Conservation (phyloP, 2,329 filamentous ascomycete species). For the Plectosphaerella sp. region DNA sequence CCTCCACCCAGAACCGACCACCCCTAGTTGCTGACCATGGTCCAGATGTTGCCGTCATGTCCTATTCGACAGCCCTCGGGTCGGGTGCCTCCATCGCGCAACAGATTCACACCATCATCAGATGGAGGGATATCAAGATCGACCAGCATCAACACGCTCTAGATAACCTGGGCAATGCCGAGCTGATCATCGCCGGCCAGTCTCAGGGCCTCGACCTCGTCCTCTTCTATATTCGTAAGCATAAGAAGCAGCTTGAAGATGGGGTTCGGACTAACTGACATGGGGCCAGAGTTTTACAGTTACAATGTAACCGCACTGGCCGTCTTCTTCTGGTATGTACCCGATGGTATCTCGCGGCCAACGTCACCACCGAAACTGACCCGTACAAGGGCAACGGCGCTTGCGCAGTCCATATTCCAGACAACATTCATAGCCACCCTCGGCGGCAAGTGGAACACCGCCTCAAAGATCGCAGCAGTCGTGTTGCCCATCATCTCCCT, state of each 20-base stretch:
- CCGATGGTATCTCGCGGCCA: background rate
- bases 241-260: background rate
- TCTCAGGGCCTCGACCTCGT: constrained; percentile 35
- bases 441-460: background rate
- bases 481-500: background rate
- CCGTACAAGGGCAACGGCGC: background rate
- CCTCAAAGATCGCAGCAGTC: background rate
- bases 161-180: constrained; percentile 28
- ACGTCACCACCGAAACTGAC: background rate
- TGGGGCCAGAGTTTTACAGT: constrained; percentile 37
- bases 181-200: constrained; percentile 36
- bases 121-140: constrained; percentile 33
- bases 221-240: constrained; percentile 44
- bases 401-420: constrained; percentile 8
- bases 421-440: background rate
- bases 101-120: constrained; percentile 33
- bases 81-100: constrained; percentile 34
- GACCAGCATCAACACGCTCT: constrained; percentile 30
- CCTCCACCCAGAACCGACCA: background rate
- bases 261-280: background rate
- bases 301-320: constrained; percentile 45
- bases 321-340: constrained; percentile 37
- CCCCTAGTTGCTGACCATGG: background rate
- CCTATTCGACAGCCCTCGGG: constrained; percentile 29
- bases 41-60: constrained; percentile 34